Conservation (phyloP, 805 yeast genomes). For the Candida pseudofarinosa region DNA sequence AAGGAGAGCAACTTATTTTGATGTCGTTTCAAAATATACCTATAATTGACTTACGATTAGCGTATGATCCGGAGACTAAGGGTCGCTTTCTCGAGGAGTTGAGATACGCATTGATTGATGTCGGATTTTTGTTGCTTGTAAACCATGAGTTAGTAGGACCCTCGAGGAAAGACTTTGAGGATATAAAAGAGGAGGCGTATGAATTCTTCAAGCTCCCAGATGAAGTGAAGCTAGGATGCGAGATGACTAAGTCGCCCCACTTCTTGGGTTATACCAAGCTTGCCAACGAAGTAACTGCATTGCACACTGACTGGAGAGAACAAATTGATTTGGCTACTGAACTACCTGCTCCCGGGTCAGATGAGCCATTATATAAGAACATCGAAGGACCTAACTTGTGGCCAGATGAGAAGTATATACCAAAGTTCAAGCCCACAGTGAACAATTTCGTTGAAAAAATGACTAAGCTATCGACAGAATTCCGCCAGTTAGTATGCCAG, state of each 20-base stretch:
- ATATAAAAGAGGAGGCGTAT: constrained; percentile 35
- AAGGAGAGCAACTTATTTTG: too few species aligned
- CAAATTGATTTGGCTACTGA: constrained; percentile 60
- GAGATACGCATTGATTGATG: constrained; percentile 46
- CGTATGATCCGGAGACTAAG: constrained; percentile 39
- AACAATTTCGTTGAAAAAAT: constrained; percentile 43
- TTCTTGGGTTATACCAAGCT: constrained; percentile 55
- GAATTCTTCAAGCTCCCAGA: constrained; percentile 45
- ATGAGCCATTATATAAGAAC: constrained; percentile 42
- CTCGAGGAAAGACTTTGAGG: constrained; percentile 29
- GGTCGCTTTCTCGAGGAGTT: constrained; percentile 38
- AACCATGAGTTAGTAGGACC: constrained; percentile 41
- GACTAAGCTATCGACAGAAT: constrained; percentile 37
- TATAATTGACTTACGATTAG: constrained; percentile 41
- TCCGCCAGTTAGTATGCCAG: constrained; percentile 50
- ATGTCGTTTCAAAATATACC: constrained; percentile 42
- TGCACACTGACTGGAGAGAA: constrained; percentile 54
- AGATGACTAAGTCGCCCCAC: constrained; percentile 54
- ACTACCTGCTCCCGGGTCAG: constrained; percentile 36
- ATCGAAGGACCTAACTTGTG: constrained; percentile 57
- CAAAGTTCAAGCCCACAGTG: constrained; percentile 41
- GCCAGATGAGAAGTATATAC: constrained; percentile 41
- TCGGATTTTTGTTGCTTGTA: constrained; percentile 51
- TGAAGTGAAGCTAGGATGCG: constrained; percentile 41
- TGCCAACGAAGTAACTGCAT: constrained; percentile 57